Evolutionary conservation across 345 rosid genomes (phyloP).

Genomic region (Aquilaria malaccensis): DNA sequence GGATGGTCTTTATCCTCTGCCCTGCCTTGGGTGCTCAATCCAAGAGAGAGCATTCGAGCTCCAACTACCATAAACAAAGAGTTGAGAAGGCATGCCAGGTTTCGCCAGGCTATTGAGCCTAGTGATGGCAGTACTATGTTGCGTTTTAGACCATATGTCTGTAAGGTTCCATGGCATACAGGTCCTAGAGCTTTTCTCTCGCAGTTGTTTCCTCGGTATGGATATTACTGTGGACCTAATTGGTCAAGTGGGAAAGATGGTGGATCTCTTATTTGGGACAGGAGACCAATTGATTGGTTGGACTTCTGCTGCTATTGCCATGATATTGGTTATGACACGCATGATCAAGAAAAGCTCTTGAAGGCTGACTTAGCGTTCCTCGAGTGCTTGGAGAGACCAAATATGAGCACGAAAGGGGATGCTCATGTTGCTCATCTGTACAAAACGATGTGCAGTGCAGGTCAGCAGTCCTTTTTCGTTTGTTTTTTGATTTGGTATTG

Average conservation of each 20-base stretch:
- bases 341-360: slow-evolving; percentile 76
- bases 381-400: slow-evolving; percentile 80
- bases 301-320: slow-evolving; percentile 98
- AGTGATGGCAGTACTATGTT: slow-evolving; percentile 21
- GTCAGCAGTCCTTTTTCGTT: slow-evolving; percentile 25
- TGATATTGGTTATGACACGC: slow-evolving; percentile 91
- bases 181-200: slow-evolving; percentile 86
- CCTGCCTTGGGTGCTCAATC: slow-evolving; percentile 39
- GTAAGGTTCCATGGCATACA: slow-evolving; percentile 95
- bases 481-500: not conserved
- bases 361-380: slow-evolving; percentile 87
- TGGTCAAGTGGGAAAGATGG: slow-evolving; percentile 96
- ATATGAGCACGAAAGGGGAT: slow-evolving; percentile 54
- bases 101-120: slow-evolving; percentile 17
- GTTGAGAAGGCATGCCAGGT: slow-evolving; percentile 43
- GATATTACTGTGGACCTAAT: slow-evolving; percentile 96
- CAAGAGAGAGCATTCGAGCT: slow-evolving; percentile 23
- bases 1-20: slow-evolving; percentile 56
- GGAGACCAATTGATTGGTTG: slow-evolving; percentile 92
- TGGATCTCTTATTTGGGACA: slow-evolving; percentile 85
- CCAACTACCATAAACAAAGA: slow-evolving; percentile 62
- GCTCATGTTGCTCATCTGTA: slow-evolving; percentile 56
- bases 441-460: slow-evolving; percentile 82
- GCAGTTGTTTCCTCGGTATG: slow-evolving; percentile 86
- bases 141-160: slow-evolving; percentile 87